Conservation (phyloP, 495 filamentous ascomycete genomes). For the Friedmanniomyces simplex region DNA sequence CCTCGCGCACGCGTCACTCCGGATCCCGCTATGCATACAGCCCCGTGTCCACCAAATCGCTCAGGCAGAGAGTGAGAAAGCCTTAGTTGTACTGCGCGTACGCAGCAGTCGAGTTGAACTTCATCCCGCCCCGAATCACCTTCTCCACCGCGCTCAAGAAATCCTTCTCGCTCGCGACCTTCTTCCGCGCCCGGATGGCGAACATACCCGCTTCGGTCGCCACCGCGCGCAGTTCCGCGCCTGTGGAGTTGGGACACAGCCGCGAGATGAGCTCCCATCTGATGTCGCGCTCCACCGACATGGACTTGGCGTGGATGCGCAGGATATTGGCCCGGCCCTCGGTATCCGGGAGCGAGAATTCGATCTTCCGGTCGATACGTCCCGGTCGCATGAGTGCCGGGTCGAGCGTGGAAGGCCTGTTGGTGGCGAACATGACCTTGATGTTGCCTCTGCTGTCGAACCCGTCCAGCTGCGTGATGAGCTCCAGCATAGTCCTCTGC, state of each 20-base stretch:
- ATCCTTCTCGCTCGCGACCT: conserved; percentile 99
- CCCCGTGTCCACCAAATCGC: not conserved
- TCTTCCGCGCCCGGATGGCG: conserved; percentile 88
- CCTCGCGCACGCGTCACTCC: not conserved
- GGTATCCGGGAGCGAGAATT: conserved; percentile 92
- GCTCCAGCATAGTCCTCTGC: conserved; percentile 97
- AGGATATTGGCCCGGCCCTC: conserved; percentile 96
- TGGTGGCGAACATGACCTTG: conserved; percentile 99
- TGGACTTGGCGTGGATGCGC: conserved; percentile 97
- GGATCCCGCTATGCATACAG: not conserved
- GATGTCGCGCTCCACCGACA: conserved; percentile 98
- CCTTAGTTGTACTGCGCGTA: conserved; percentile 99
- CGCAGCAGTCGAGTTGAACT: conserved; percentile 97
- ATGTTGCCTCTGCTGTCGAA: conserved; percentile 98
- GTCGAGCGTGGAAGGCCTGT: conserved; percentile 89
- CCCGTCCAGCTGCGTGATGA: conserved; percentile 95
- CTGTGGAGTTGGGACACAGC: conserved; percentile 92
- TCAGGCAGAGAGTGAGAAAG: not conserved
- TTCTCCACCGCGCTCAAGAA: conserved; percentile 97
- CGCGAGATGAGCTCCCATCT: conserved; percentile 96
- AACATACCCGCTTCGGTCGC: conserved; percentile 99
- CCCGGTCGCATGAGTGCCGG: conserved; percentile 94
- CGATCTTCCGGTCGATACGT: conserved; percentile 97
- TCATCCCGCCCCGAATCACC: conserved; percentile 98
- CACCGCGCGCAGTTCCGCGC: conserved; percentile 86